phyloP scores from a whole-genome alignment of 805 yeast species.

The Candida hispaniensis region DNA sequence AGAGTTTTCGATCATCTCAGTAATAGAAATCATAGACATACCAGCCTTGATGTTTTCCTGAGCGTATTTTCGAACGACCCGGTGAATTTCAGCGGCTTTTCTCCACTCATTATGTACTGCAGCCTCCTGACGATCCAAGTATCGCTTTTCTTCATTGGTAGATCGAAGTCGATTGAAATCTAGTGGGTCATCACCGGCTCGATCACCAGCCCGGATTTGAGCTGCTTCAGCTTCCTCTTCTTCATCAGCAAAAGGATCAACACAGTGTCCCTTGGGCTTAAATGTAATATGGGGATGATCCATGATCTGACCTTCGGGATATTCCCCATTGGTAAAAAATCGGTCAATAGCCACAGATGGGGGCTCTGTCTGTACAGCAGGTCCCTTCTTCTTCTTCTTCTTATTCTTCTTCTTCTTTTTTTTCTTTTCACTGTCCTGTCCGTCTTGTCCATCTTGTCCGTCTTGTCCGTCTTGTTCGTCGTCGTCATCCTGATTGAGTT shows the following conservation, averaged over 20 bases:
- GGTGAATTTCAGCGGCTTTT: conserved; percentile 92
- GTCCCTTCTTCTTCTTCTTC: conserved; percentile 37
- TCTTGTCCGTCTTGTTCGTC: conserved; percentile 30
- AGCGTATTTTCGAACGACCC: conserved; percentile 78
- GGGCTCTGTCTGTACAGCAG: conserved; percentile 36
- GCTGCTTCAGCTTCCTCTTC: conserved; percentile 14
- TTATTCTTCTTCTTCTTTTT: conserved; percentile 46
- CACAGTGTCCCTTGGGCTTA: conserved; percentile 12
- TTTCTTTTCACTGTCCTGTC: conserved; percentile 31
- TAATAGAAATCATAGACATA: conserved; percentile 81
- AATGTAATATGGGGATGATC: conserved; percentile 14
- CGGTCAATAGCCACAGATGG: conserved; percentile 53
- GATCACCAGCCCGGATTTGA: conserved; percentile 10
- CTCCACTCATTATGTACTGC: conserved; percentile 78
- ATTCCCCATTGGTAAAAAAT: conserved; percentile 58
- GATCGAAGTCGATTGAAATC: conserved; percentile 59
- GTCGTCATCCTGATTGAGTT: conserved; percentile 24
- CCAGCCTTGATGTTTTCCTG: conserved; percentile 74
- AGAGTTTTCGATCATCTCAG: conserved; percentile 78
- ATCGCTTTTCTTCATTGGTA: conserved; percentile 78
- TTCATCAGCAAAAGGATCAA: conserved; percentile 13
- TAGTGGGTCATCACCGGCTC: conserved; percentile 59
- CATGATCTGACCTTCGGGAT: conserved; percentile 65
- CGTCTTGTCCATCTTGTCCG: conserved; percentile 24
- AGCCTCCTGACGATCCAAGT: conserved; percentile 50